Base-by-base conservation (phyloP, 345 rosid species). In the Sonneratia alba region DNA sequence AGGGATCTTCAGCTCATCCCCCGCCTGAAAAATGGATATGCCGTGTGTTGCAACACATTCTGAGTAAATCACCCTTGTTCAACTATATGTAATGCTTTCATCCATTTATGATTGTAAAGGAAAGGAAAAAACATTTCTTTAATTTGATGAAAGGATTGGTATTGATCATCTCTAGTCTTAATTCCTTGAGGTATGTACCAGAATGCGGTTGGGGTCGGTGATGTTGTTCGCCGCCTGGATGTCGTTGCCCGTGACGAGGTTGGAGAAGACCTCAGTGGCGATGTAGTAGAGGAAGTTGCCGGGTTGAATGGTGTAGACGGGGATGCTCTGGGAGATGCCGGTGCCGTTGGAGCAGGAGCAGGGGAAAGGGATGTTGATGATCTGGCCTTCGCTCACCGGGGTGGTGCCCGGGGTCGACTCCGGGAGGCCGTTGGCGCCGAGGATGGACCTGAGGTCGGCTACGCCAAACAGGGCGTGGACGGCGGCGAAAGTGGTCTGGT, bases 261-360 rank as follows among this genome's bases (percentile, higher is more conserved):
- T 70, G 11, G 73, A 68, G 78, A 77, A 89, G 15, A 83, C 59
- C 18, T 65, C 63, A 8, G 73, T 3, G 24, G 92, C 89, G 63
- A 87, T 83, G 43, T 67, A 32, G 71, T 1, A 81, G 1, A 89
- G 84, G 0, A 15, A 43, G 56, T 89, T 92, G 8, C 15, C 86
- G 3, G 49, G 7, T 49, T 72, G 79, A 67, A 91, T 84, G 19
- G 74, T 79, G 83, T 91, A 88, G 11, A 66, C 38, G 40, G 91
- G 90, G 1, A 69, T 61, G 32, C 57, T 56, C 79, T 65, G 57
- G 32, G 97, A 86, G 27, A 73, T 73, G 0, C 93, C 94, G 36
- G 84, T 82, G 77, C 83, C 83, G 75, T 83, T 82, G 32, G 79
- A 79, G 81, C 97, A 91, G 36, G 62, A 32, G 74, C 97, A 91